phyloP scores from a whole-genome alignment of 169 alveolate species.

The Amoebophrya sp. region DNA sequence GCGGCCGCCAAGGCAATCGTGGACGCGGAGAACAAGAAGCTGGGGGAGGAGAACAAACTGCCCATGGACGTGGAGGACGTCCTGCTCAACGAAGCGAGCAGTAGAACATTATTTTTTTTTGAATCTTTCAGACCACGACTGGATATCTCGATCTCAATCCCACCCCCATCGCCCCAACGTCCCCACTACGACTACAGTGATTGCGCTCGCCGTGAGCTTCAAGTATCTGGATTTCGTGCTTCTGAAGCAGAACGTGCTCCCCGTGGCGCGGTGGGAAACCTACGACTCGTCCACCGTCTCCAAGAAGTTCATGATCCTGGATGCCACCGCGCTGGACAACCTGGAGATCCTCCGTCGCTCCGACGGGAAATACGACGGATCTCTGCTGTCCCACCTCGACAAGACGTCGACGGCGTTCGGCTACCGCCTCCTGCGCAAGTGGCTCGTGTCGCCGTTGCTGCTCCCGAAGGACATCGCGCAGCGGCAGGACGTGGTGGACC shows the following conservation, averaged over 20 bases:
- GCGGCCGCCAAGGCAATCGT: too few species aligned
- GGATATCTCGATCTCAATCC: not conserved
- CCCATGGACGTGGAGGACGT: not conserved
- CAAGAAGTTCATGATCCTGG: conserved; percentile 37
- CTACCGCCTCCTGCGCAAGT: conserved; percentile 74
- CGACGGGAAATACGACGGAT: conserved; percentile 53
- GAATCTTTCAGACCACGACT: too few species aligned
- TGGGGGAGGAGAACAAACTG: too few species aligned
- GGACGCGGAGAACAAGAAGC: too few species aligned
- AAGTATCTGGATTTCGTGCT: conserved; percentile 4
- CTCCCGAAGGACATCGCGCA: conserved; percentile 60
- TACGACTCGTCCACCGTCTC: not conserved
- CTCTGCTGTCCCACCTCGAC: conserved; percentile 68
- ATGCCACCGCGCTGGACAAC: conserved; percentile 59
- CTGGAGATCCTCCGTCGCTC: conserved; percentile 53
- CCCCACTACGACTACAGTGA: not conserved
- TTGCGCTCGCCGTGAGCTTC: conserved; percentile 16
- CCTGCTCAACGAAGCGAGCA: not conserved
- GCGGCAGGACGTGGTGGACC: conserved; percentile 80
- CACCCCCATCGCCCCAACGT: not conserved
- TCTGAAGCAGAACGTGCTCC: conserved; percentile 15
- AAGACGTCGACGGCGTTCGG: conserved; percentile 86
- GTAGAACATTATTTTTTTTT: too few species aligned
- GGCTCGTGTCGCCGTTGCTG: conserved; percentile 86
- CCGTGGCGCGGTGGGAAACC: conserved; percentile 19